Base-by-base conservation (phyloP, 2,329 filamentous ascomycete species). In the Alternaria alternata region DNA sequence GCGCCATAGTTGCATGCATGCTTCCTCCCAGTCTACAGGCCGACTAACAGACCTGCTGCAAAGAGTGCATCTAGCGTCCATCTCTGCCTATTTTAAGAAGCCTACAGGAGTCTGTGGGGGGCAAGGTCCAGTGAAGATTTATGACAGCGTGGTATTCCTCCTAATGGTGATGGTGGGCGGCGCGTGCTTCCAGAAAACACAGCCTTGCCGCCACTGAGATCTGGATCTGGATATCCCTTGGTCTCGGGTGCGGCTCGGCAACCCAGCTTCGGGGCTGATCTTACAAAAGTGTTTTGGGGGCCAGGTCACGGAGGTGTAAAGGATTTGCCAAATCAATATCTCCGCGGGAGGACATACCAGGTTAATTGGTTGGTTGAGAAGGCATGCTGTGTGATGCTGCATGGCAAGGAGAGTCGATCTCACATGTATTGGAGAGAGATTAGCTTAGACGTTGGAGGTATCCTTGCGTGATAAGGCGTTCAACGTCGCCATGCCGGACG, bases 401-500 rank as follows among this genome's bases (percentile, higher is more conserved):
- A 42, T 24, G 12, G 20, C 4, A 24, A 42, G 39, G 39, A 24
- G 20, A 24, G 46, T 4, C 46, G 9, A 49, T 36, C 32, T 38
- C 34, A 24, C 20, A 26, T 49, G 20, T 26, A 38, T 49, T 49
- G 32, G 7, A n/a, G 18, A 26, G 9, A 20, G 32, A 22, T 92
- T 85, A 97, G 75, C 88, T 89, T 68, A 99, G 84, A 72, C 93
- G 93, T 79, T 97, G 94, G 65, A 99, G 83, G 81, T 97, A 99
- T 20, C 95, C 95, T 77, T 98, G 94, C 16, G 93, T 88, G 73
- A 99, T 97, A 70, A 99, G 80, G 51, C 94, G 87, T 80, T 99
- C 95, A 7, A 99, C 95, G 80, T 99, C 95, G 24, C 93, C 94
- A 75, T 97, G 93, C 47, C 94, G 88, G 39, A 99, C 95, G 75